These are phyloP conservation scores for Rhodotorula sp. DNA, from an alignment of 1,284 basidiomycete genomes.

Conservation along the genomic window DNA sequence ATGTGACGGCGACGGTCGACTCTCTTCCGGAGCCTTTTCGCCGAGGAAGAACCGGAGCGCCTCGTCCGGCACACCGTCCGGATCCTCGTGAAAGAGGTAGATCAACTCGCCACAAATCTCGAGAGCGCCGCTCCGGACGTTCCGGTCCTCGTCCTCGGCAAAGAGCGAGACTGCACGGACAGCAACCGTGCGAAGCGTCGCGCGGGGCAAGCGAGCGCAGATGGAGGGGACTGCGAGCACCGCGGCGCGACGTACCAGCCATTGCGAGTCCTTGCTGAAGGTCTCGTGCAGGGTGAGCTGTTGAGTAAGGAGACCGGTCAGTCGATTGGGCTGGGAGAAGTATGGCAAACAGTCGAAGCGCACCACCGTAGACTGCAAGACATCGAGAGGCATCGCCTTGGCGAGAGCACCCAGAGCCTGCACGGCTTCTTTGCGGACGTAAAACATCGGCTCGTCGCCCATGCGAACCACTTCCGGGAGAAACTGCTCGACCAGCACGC, in stretches of 20 bases:
- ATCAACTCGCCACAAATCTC: slow-evolving; percentile 90
- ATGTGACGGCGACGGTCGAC: neutral
- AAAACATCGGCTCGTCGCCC: slow-evolving; percentile 71
- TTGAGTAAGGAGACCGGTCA: neutral
- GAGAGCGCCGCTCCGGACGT: slow-evolving; percentile 76
- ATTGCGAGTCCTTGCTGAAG: slow-evolving; percentile 67
- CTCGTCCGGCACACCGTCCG: slow-evolving; percentile 61
- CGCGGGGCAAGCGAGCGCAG: slow-evolving; percentile 61
- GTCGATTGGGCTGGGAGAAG: neutral
- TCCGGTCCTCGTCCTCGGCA: slow-evolving; percentile 63
- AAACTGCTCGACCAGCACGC: slow-evolving; percentile 66
- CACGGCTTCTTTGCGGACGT: slow-evolving; percentile 85
- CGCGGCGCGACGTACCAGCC: slow-evolving; percentile 85
- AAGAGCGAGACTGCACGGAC: slow-evolving; percentile 64
- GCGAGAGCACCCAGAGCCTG: slow-evolving; percentile 84
- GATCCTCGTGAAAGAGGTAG: slow-evolving; percentile 71
- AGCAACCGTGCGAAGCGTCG: slow-evolving; percentile 62
- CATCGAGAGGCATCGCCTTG: slow-evolving; percentile 72
- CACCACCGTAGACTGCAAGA: slow-evolving; percentile 65
- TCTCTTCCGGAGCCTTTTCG: neutral
- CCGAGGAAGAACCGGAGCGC: slow-evolving; percentile 75
- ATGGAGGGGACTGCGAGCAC: slow-evolving; percentile 81
- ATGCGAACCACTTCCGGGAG: slow-evolving; percentile 78
- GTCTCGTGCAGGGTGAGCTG: slow-evolving; percentile 76
- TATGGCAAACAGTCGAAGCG: slow-evolving; percentile 39